A percentile compares a stretch with the other conserved stretches of the same genome.
These are phyloP conservation scores for Heterococcus sp. DNA, from an alignment of 108 stramenopile genomes.

Conservation along the genomic window DNA sequence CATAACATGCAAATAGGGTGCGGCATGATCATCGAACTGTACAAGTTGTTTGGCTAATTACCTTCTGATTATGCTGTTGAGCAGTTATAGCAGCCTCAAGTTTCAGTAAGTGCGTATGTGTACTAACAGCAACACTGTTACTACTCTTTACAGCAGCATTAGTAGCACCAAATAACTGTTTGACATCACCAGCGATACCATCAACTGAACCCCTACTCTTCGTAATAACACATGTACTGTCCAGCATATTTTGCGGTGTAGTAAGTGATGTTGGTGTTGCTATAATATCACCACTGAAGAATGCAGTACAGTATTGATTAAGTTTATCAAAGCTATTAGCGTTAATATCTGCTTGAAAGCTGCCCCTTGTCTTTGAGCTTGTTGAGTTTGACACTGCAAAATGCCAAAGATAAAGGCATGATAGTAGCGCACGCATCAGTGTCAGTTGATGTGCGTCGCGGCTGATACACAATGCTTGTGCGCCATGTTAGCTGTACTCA, in stretches of 20 bases:
- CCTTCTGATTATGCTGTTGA: neutral
- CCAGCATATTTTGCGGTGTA: neutral
- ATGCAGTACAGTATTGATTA: conserved; percentile 27
- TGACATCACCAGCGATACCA: neutral
- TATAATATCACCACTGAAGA: neutral
- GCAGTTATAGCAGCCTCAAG: neutral
- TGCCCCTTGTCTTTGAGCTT: neutral
- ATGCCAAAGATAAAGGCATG: neutral
- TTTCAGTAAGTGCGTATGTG: neutral
- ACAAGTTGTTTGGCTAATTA: too few relatives aligned
- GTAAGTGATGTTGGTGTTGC: neutral
- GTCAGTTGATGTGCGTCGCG: neutral
- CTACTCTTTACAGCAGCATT: neutral
- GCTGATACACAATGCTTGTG: neutral
- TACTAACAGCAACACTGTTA: neutral
- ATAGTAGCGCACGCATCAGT: neutral
- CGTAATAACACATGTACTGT: neutral
- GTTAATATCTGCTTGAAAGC: conserved; percentile 31
- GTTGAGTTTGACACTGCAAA: neutral
- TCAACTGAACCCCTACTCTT: neutral
- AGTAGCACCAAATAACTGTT: neutral
- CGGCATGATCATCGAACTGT: too few relatives aligned
- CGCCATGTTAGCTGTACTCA: neutral
- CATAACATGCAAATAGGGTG: too few relatives aligned
- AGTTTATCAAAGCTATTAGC: conserved; percentile 21